A percentile compares a stretch with the other conserved stretches of the same genome.
These are phyloP conservation scores for Oxyria digyna DNA, from an alignment of 148 eudicot species.

Conservation along the genomic window DNA sequence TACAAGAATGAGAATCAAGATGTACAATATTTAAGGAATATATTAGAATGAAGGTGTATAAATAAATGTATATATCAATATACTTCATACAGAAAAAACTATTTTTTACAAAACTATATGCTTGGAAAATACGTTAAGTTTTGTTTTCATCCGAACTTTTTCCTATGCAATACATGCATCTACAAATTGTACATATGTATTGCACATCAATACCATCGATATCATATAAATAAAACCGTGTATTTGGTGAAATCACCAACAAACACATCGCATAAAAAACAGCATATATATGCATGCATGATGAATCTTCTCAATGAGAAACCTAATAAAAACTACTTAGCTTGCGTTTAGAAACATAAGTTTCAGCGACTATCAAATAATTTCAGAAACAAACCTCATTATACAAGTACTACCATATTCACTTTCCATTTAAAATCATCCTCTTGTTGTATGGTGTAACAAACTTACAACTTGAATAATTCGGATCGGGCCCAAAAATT, in stretches of 20 bases:
- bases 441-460: background rate
- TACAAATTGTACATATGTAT: too few species aligned
- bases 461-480: background rate
- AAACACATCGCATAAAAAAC: background rate
- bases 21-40: too few species aligned
- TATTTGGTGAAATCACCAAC: slow-evolving; percentile 1
- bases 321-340: background rate
- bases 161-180: too few species aligned
- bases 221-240: background rate
- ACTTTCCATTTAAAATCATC: background rate
- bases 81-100: too few species aligned
- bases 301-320: background rate
- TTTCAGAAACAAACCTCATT: background rate
- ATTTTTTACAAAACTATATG: background rate
- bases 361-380: background rate
- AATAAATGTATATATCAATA: too few species aligned
- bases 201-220: too few species aligned
- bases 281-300: background rate
- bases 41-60: too few species aligned
- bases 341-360: background rate
- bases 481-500: background rate
- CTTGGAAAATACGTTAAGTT: background rate
- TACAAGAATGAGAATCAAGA: too few species aligned
- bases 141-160: too few species aligned
- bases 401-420: background rate